A percentile compares a stretch with the other conserved stretches of the same genome.
Evolutionary conservation across 2,329 filamentous ascomycete genomes (phyloP).

Genomic region (Berkeleyomyces basicola): DNA sequence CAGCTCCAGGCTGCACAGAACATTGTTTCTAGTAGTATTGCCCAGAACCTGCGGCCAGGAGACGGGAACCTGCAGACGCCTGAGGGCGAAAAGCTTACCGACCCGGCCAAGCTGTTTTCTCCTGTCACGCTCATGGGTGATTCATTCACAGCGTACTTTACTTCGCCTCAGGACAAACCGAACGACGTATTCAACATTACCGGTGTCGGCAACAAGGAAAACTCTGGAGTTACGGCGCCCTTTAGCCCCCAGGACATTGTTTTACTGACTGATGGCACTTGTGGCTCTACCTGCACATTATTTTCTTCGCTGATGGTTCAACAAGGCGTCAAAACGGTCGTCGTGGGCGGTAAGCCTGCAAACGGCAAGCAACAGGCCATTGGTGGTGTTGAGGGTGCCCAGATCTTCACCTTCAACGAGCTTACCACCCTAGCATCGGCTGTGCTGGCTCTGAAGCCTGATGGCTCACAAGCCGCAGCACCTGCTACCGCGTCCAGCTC

Average conservation of each 20-base stretch:
- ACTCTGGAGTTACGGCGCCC: slow-evolving; percentile 24
- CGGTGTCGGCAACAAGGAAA: slow-evolving; percentile 25
- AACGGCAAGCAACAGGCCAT: slow-evolving; percentile 41
- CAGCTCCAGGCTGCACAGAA: slow-evolving; percentile 29
- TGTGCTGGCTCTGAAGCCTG: slow-evolving; percentile 17
- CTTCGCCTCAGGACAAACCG: slow-evolving; percentile 24
- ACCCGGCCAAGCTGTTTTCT: slow-evolving; percentile 20
- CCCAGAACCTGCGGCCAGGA: slow-evolving; percentile 25
- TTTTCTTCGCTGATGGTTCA: slow-evolving; percentile 32
- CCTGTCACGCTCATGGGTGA: slow-evolving; percentile 27
- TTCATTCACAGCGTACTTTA: slow-evolving; percentile 30
- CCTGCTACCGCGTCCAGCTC: background rate
- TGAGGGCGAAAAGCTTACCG: slow-evolving; percentile 19
- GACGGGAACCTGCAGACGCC: slow-evolving; percentile 32
- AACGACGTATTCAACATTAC: slow-evolving; percentile 25
- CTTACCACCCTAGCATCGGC: slow-evolving; percentile 19
- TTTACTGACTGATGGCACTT: slow-evolving; percentile 17
- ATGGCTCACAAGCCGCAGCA: slow-evolving; percentile 4
- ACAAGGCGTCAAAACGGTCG: slow-evolving; percentile 20
- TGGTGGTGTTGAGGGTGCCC: slow-evolving; percentile 40
- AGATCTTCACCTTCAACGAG: slow-evolving; percentile 16
- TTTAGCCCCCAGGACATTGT: slow-evolving; percentile 15
- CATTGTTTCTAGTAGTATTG: slow-evolving; percentile 28
- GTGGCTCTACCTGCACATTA: slow-evolving; percentile 16
- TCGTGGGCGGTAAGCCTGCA: slow-evolving; percentile 43